A percentile compares a stretch with the other conserved stretches of the same genome.
Evolutionary conservation across 176 grass and related monocot species (phyloP).

Genomic region (Oryza glumipatula): DNA sequence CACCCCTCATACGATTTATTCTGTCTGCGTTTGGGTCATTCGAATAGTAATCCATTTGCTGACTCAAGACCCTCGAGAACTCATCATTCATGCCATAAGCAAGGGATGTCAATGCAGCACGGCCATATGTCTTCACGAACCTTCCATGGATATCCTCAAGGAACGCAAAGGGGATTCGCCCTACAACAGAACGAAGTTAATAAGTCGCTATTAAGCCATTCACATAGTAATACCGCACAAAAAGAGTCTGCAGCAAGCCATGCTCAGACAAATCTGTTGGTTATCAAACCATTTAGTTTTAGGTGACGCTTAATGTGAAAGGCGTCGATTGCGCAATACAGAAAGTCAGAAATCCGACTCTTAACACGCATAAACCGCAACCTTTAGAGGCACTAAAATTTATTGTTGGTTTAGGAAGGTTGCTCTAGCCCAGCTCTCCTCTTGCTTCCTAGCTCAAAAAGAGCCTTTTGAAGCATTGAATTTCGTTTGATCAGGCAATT

Average conservation of each 20-base stretch:
- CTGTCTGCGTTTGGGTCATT: constrained; percentile 93
- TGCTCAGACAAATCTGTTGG: background rate
- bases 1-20: constrained; percentile 92
- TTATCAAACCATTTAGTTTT: background rate
- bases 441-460: background rate
- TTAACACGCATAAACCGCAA: background rate
- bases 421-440: background rate
- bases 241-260: background rate
- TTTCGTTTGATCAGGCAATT: constrained; percentile 16
- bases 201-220: constrained; percentile 9
- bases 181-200: constrained; percentile 41
- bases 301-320: background rate
- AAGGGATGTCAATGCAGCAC: constrained; percentile 76
- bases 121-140: constrained; percentile 90
- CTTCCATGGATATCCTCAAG: constrained; percentile 94
- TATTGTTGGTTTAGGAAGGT: background rate
- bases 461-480: background rate
- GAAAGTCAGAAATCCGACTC: background rate
- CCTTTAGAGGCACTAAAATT: too few species aligned
- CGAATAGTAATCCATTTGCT: constrained; percentile 97
- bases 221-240: background rate
- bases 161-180: constrained; percentile 90
- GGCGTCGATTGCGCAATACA: background rate
- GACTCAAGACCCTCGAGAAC: constrained; percentile 87
- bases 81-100: constrained; percentile 99